A percentile compares a stretch with the other conserved stretches of the same genome.
These are phyloP conservation scores for Cercospora canescens DNA, from an alignment of 2,329 filamentous ascomycete species.

Conservation along the genomic window DNA sequence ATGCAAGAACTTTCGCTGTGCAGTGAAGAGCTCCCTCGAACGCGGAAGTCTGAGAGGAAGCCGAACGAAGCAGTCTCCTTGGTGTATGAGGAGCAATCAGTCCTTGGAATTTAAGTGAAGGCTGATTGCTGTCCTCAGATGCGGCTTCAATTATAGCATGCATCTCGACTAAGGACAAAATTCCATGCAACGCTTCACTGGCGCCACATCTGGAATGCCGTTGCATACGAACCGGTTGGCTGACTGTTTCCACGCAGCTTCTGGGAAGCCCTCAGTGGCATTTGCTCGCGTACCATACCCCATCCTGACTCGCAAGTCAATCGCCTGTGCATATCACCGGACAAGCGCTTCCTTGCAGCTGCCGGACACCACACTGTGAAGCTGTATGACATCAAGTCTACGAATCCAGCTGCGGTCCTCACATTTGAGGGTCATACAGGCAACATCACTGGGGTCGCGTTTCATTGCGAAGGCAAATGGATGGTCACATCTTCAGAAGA, in stretches of 20 bases:
- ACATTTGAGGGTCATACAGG: slow-evolving; percentile 94
- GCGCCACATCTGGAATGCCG: not conserved
- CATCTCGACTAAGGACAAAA: not conserved
- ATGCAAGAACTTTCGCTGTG: not conserved
- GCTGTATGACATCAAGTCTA: slow-evolving; percentile 97
- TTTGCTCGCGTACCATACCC: slow-evolving; percentile 96
- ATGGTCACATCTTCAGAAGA: slow-evolving; percentile 99
- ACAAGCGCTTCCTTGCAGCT: slow-evolving; percentile 91
- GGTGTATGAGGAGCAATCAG: too few species aligned
- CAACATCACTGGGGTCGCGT: slow-evolving; percentile 94
- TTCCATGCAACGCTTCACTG: not conserved
- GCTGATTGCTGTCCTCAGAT: not conserved
- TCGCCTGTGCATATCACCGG: slow-evolving; percentile 94
- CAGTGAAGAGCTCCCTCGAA: not conserved
- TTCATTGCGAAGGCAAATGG: slow-evolving; percentile 99
- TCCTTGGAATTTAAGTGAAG: not conserved
- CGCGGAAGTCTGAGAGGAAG: not conserved
- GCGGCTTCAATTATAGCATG: not conserved
- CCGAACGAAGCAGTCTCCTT: too few species aligned
- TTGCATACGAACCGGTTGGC: not conserved
- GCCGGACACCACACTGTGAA: slow-evolving; percentile 84
- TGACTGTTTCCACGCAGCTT: slow-evolving; percentile 59
- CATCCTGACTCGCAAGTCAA: slow-evolving; percentile 99
- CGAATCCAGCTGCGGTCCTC: slow-evolving; percentile 90
- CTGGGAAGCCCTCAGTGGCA: slow-evolving; percentile 97